These are phyloP conservation scores for Ogataea saltuana DNA, from an alignment of 805 yeast genomes.

Conservation along the genomic window DNA sequence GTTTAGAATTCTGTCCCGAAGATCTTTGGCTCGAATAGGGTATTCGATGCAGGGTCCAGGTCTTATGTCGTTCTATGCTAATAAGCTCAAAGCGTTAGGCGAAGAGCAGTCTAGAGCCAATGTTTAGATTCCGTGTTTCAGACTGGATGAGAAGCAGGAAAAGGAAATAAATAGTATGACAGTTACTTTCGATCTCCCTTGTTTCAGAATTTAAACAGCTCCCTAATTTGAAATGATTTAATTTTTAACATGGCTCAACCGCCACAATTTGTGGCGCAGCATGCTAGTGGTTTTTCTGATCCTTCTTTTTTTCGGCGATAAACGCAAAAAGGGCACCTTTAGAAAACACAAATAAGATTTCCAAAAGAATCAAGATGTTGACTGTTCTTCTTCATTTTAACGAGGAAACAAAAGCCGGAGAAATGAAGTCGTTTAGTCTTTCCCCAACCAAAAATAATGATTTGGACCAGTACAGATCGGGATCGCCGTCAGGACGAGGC, in stretches of 20 bases:
- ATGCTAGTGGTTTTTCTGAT: background rate
- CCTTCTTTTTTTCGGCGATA: background rate
- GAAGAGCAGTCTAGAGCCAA: background rate
- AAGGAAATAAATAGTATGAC: background rate
- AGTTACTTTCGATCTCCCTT: background rate
- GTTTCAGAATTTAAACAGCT: conserved; percentile 16
- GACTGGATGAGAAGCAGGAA: background rate
- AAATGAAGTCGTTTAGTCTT: conserved; percentile 15
- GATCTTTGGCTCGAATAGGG: background rate
- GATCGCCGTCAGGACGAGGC: conserved; percentile 9
- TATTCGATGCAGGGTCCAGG: conserved; percentile 1
- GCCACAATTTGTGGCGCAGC: conserved; percentile 9
- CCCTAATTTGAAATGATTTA: conserved; percentile 13
- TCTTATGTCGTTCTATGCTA: background rate
- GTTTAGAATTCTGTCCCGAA: conserved; percentile 5
- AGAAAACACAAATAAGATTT: background rate
- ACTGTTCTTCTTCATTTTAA: background rate
- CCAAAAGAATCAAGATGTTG: too few relatives aligned
- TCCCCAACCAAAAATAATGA: conserved; percentile 15
- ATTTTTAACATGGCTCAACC: conserved; percentile 17
- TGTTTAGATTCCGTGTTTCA: conserved; percentile 1
- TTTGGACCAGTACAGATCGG: conserved; percentile 1
- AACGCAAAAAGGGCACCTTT: background rate
- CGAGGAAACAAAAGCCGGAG: background rate
- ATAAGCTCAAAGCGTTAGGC: too few relatives aligned